A percentile compares a stretch with the other conserved stretches of the same genome.
Conservation (phyloP, 257 asterid species). For the Nicotiana attenuata region DNA sequence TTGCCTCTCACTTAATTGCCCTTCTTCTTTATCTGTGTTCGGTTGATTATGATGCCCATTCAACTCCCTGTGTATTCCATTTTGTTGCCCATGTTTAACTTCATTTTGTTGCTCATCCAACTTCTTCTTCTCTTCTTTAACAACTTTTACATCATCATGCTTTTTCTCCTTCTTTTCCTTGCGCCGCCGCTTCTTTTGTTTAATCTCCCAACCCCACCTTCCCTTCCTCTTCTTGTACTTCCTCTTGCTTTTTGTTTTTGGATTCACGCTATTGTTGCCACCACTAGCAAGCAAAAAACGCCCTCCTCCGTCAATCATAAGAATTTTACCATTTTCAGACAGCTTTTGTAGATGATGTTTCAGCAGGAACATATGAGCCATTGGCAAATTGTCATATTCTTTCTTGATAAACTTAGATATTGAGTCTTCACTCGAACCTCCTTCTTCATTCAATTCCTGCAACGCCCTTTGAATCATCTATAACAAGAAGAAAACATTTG, state of each 20-base stretch:
- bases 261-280: not conserved
- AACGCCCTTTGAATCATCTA: slow-evolving; percentile 65
- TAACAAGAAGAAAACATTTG: slow-evolving; percentile 4
- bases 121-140: not conserved
- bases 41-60: not conserved
- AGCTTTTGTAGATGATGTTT: slow-evolving; percentile 36
- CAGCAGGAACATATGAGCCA: slow-evolving; percentile 38
- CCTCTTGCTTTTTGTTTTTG: slow-evolving; percentile 19
- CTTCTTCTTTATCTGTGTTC: not conserved
- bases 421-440: slow-evolving; percentile 42
- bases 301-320: slow-evolving; percentile 10
- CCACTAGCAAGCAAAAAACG: slow-evolving; percentile 24
- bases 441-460: slow-evolving; percentile 30
- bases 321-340: slow-evolving; percentile 31
- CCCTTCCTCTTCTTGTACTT: slow-evolving; percentile 22
- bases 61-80: not conserved
- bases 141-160: slow-evolving; percentile 4
- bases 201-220: slow-evolving; percentile 29
- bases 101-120: slow-evolving; percentile 4
- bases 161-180: slow-evolving; percentile 6
- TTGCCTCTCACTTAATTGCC: too few species aligned
- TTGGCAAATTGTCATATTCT: slow-evolving; percentile 32
- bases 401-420: slow-evolving; percentile 38
- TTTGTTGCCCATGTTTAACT: not conserved
- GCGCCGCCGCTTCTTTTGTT: slow-evolving; percentile 16